These are phyloP conservation scores for Protomyces inouyei DNA, from an alignment of 1,139 yeast genomes.

Conservation along the genomic window DNA sequence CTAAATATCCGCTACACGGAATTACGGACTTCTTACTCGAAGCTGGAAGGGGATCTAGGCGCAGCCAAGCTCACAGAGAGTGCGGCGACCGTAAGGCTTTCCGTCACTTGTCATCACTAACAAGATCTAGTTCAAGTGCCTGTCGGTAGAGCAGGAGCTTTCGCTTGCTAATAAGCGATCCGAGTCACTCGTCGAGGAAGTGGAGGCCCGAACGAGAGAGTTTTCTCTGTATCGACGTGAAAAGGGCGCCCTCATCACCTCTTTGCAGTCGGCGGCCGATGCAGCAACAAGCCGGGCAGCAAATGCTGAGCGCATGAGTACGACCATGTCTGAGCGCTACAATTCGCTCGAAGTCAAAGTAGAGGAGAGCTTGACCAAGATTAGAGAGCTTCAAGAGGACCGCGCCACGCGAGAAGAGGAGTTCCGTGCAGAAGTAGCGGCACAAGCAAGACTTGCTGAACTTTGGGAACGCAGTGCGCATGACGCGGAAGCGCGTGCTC, in stretches of 20 bases:
- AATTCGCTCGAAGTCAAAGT: conserved; percentile 42
- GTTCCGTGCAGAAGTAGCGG: conserved; percentile 56
- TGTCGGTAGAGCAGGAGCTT: conserved; percentile 43
- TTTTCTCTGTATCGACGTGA: conserved; percentile 42
- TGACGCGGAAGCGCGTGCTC: conserved; percentile 36
- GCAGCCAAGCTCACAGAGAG: conserved; percentile 39
- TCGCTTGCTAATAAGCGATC: conserved; percentile 41
- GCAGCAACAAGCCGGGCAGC: conserved; percentile 34
- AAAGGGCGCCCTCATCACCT: conserved; percentile 37
- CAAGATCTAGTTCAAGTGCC: conserved; percentile 35
- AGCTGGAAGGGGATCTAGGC: conserved; percentile 43
- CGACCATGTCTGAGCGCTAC: conserved; percentile 38
- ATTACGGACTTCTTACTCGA: conserved; percentile 43
- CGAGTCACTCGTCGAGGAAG: conserved; percentile 43
- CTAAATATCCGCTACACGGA: conserved; percentile 49
- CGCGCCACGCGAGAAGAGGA: conserved; percentile 49
- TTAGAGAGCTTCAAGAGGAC: conserved; percentile 50
- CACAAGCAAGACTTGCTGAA: conserved; percentile 60
- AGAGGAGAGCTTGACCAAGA: conserved; percentile 43
- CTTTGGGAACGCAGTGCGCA: conserved; percentile 52
- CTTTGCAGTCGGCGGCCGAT: conserved; percentile 42
- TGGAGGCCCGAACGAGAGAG: conserved; percentile 40
- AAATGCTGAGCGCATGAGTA: conserved; percentile 32
- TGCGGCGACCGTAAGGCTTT: conserved; percentile 40
- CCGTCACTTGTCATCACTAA: background rate